A percentile compares a stretch with the other conserved stretches of the same genome.
These are phyloP conservation scores for Trichoderma guizhouense DNA, from an alignment of 2,329 filamentous ascomycete species.

Conservation along the genomic window DNA sequence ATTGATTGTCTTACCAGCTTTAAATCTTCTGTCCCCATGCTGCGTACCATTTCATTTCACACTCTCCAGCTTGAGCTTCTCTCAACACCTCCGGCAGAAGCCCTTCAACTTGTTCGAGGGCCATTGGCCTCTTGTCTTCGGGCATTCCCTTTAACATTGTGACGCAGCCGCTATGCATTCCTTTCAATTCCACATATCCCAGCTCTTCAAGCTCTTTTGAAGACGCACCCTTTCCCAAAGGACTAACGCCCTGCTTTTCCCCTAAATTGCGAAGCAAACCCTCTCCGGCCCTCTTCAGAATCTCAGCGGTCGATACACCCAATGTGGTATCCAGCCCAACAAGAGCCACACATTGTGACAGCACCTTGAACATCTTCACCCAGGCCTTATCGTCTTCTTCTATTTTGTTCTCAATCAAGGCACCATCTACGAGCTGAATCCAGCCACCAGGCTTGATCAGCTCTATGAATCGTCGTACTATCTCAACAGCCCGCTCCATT, in stretches of 20 bases:
- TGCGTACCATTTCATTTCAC: neutral
- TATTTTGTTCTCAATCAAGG: neutral
- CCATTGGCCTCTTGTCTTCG: neutral
- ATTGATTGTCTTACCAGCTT: too few relatives aligned
- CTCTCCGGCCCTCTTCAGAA: neutral
- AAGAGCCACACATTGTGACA: neutral
- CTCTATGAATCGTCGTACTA: neutral
- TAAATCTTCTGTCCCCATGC: constrained; percentile 1
- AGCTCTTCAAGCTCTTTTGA: neutral
- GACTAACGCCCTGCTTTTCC: neutral
- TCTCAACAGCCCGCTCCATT: neutral
- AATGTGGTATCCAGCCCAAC: neutral
- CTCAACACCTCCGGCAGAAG: neutral
- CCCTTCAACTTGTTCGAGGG: neutral
- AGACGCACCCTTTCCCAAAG: neutral
- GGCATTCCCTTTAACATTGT: neutral
- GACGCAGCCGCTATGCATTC: neutral
- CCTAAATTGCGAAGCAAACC: neutral
- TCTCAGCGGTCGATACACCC: neutral
- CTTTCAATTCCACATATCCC: neutral
- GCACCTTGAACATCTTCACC: neutral
- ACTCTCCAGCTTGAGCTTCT: neutral
- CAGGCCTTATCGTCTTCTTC: neutral
- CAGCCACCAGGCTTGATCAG: neutral
- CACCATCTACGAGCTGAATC: neutral